Percentiles rank a stretch among this genome's conserved stretches.
phyloP scores from a whole-genome alignment of 495 filamentous ascomycete species.

The Talaromyces trachyspermus region DNA sequence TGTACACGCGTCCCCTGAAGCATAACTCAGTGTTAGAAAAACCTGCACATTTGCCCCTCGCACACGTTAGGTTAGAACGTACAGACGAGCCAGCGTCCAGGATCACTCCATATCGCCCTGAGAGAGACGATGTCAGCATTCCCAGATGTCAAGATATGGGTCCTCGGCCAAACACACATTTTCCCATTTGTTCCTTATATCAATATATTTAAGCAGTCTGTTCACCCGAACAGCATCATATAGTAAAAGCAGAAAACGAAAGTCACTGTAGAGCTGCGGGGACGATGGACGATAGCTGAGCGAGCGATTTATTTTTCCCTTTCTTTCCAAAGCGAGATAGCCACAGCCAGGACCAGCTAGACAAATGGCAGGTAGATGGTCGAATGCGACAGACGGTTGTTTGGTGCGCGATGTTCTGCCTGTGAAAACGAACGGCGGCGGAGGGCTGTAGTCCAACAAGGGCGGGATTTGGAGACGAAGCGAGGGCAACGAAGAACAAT shows the following conservation, averaged over 20 bases:
- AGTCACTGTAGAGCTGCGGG: background rate
- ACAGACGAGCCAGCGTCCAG: slow-evolving; percentile 65
- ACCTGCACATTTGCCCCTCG: background rate
- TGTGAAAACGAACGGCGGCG: no score
- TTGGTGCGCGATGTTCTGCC: no score
- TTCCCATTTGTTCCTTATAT: slow-evolving; percentile 35
- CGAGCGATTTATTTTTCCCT: slow-evolving; percentile 2
- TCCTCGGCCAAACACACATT: slow-evolving; percentile 28
- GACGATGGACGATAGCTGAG: background rate
- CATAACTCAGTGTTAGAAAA: slow-evolving; percentile 9
- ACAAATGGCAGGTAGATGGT: background rate
- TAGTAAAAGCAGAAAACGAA: background rate
- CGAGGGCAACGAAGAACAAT: no score
- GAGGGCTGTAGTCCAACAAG: no score
- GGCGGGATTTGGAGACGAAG: no score
- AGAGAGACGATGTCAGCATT: slow-evolving; percentile 6
- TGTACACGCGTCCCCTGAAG: slow-evolving; percentile 78
- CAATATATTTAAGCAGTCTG: background rate
- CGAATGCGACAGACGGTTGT: background rate
- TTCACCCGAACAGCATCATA: slow-evolving; percentile 7
- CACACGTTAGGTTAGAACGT: slow-evolving; percentile 15
- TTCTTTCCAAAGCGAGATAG: background rate
- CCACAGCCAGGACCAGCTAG: background rate
- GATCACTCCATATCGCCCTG: slow-evolving; percentile 59
- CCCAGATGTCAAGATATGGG: slow-evolving; percentile 2